Conservation (phyloP, 148 eudicot species). For the Polygonum maritimum region DNA sequence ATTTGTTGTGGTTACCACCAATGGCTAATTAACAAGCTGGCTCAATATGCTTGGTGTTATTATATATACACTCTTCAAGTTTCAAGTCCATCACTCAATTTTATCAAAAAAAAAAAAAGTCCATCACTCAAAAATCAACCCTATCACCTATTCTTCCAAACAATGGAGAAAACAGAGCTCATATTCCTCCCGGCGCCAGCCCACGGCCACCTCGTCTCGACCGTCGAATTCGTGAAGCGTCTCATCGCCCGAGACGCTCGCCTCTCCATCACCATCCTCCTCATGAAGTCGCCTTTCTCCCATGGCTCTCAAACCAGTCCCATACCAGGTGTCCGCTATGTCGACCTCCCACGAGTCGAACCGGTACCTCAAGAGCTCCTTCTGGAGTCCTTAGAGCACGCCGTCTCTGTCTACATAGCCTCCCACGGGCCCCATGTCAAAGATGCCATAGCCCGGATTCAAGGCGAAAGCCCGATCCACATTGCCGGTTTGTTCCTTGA, state of each 20-base stretch:
- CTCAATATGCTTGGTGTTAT: too few relatives aligned
- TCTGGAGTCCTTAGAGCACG: not conserved
- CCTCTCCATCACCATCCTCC: conserved; percentile 3
- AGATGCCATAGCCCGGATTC: not conserved
- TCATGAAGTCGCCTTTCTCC: not conserved
- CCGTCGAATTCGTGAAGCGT: not conserved
- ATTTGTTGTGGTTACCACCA: too few relatives aligned
- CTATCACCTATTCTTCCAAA: not conserved
- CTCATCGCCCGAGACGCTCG: not conserved
- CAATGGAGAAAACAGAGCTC: not conserved
- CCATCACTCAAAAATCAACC: too few relatives aligned
- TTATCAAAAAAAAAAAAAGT: too few relatives aligned
- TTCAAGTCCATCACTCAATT: too few relatives aligned
- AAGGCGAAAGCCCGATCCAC: not conserved
- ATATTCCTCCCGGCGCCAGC: conserved; percentile 1
- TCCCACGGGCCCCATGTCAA: conserved; percentile 12
- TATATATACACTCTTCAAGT: too few relatives aligned
- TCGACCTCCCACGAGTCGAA: not conserved
- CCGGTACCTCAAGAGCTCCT: not conserved
- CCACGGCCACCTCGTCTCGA: conserved; percentile 1
- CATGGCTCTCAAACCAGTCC: not conserved
- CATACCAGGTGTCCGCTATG: not conserved
- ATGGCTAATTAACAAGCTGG: too few relatives aligned
- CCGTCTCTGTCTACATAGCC: not conserved
- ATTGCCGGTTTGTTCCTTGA: conserved; percentile 21